Conservation (phyloP, 2,329 filamentous ascomycete species). For the Calonectria pauciramosa region DNA sequence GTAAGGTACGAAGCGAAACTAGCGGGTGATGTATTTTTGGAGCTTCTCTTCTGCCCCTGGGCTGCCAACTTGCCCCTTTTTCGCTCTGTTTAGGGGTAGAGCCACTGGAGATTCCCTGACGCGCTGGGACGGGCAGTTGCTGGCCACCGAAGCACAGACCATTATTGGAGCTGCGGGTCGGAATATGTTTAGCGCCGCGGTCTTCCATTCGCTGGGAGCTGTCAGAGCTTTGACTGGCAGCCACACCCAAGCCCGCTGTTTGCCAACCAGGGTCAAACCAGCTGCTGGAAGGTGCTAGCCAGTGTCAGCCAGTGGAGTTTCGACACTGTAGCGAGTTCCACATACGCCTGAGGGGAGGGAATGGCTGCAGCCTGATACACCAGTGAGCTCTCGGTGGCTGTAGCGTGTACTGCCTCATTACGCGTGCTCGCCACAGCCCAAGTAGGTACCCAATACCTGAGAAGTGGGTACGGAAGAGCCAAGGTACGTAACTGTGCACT, state of each 20-base stretch:
- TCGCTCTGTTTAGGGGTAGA: conserved; percentile 5
- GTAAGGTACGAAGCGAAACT: conserved; percentile 18
- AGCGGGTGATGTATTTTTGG: conserved; percentile 22
- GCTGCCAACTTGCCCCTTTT: conserved; percentile 14
- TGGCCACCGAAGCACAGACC: conserved; percentile 8
- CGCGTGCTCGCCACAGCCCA: not conserved
- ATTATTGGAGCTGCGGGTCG: conserved; percentile 28
- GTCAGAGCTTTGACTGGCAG: conserved; percentile 14
- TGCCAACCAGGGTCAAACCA: conserved; percentile 12
- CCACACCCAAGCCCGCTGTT: conserved; percentile 9
- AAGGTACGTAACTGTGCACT: conserved; percentile 25
- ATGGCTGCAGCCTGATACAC: conserved; percentile 17
- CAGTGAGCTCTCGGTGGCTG: not conserved
- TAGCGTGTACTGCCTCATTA: not conserved
- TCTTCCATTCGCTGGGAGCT: conserved; percentile 34
- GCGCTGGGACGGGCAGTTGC: conserved; percentile 5
- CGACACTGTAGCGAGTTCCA: conserved; percentile 27
- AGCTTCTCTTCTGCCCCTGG: conserved; percentile 23
- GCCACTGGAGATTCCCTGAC: not conserved
- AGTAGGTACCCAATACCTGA: not conserved
- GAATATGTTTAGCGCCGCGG: conserved; percentile 36
- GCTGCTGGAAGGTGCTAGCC: conserved; percentile 12
- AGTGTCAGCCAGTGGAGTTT: conserved; percentile 23
- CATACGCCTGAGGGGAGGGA: conserved; percentile 11
- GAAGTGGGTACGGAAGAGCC: not conserved